Conservation (phyloP, 495 filamentous ascomycete species). For the Penicillium angulare region DNA sequence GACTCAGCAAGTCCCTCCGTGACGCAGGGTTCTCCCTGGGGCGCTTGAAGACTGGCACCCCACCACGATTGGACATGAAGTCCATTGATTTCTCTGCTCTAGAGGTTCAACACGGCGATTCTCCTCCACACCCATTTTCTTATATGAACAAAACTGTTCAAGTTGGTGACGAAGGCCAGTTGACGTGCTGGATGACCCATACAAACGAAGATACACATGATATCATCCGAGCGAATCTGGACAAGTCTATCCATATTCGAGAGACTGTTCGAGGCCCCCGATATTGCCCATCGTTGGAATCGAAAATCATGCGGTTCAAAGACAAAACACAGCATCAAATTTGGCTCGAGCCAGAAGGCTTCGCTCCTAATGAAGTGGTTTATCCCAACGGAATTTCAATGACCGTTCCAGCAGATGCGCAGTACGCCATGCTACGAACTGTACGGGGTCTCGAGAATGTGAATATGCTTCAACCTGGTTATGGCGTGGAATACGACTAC, state of each 20-base stretch:
- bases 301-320: conserved; percentile 86
- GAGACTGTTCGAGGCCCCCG: conserved; percentile 92
- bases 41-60: conserved; percentile 92
- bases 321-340: conserved; percentile 78
- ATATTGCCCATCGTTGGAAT: conserved; percentile 94
- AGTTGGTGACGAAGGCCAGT: conserved; percentile 67
- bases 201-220: conserved; percentile 84
- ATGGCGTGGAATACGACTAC: conserved; percentile 98
- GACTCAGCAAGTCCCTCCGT: conserved; percentile 84
- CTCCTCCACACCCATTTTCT: conserved; percentile 86
- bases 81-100: conserved; percentile 78
- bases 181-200: conserved; percentile 77
- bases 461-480: conserved; percentile 91
- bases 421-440: conserved; percentile 79
- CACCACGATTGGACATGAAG: conserved; percentile 77
- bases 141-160: conserved; percentile 77
- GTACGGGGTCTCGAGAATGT: conserved; percentile 86
- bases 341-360: conserved; percentile 97
- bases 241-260: conserved; percentile 92
- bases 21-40: conserved; percentile 91
- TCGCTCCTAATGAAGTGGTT: conserved; percentile 78
- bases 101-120: conserved; percentile 73
- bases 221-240: conserved; percentile 79
- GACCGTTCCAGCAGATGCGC: conserved; percentile 85
- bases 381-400: conserved; percentile 98